Conservation (phyloP, 306 rosid species). For the Boehmeria nivea region DNA sequence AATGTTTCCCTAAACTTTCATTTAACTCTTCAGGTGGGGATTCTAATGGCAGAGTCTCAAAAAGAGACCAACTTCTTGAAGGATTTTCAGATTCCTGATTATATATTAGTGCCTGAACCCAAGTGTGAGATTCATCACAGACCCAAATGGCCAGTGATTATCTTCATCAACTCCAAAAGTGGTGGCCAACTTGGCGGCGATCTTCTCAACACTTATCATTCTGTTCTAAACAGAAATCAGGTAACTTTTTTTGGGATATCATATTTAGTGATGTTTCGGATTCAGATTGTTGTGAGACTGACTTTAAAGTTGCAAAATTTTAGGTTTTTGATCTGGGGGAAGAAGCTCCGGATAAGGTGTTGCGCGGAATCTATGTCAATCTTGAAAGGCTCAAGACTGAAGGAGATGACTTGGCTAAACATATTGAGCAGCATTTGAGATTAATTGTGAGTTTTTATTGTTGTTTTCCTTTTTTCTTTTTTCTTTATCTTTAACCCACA, state of each 20-base stretch:
- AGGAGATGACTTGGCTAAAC: slow-evolving; percentile 52
- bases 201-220: slow-evolving; percentile 52
- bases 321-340: slow-evolving; percentile 88
- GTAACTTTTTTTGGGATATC: slow-evolving; percentile 8
- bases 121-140: slow-evolving; percentile 23
- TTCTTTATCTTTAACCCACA: no score
- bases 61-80: slow-evolving; percentile 26
- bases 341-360: slow-evolving; percentile 69
- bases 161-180: slow-evolving; percentile 83
- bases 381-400: slow-evolving; percentile 49
- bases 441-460: slow-evolving; percentile 75
- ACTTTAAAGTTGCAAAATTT: slow-evolving; percentile 15
- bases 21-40: slow-evolving; percentile 27
- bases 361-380: slow-evolving; percentile 54
- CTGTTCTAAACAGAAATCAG: slow-evolving; percentile 63
- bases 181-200: slow-evolving; percentile 98
- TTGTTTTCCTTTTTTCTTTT: neutral
- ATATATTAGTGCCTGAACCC: slow-evolving; percentile 50
- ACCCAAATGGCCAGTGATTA: slow-evolving; percentile 68
- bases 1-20: neutral
- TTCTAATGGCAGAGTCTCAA: slow-evolving; percentile 35
- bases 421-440: slow-evolving; percentile 47
- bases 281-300: slow-evolving; percentile 16
- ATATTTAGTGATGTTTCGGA: neutral
- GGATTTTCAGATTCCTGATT: slow-evolving; percentile 60